phyloP scores from a whole-genome alignment of 2,329 filamentous ascomycete genomes.

The Mycosphaerella arachidis region DNA sequence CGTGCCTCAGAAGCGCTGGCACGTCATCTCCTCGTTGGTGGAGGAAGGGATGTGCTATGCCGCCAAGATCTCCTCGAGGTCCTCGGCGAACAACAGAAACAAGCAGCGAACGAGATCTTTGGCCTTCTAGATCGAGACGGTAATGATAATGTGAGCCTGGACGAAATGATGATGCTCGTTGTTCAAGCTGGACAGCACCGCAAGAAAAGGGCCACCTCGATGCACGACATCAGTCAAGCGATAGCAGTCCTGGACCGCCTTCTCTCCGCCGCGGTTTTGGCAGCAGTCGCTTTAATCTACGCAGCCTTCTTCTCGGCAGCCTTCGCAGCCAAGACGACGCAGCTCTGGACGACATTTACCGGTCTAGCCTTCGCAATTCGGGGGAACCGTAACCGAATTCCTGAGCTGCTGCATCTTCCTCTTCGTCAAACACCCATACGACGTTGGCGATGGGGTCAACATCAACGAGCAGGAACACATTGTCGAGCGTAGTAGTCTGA shows the following conservation, averaged over 20 bases:
- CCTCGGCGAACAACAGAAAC: slow-evolving; percentile 23
- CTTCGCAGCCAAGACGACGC: slow-evolving; percentile 23
- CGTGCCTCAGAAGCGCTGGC: slow-evolving; percentile 32
- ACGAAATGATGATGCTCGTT: slow-evolving; percentile 33
- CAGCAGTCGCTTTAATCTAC: slow-evolving; percentile 5
- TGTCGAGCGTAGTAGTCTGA: slow-evolving; percentile 32
- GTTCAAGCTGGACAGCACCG: slow-evolving; percentile 29
- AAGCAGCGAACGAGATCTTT: slow-evolving; percentile 32
- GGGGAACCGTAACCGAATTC: slow-evolving; percentile 72
- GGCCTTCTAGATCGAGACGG: slow-evolving; percentile 30
- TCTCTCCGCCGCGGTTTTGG: slow-evolving; percentile 28
- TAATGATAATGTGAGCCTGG: slow-evolving; percentile 34
- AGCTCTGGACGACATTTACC: slow-evolving; percentile 15
- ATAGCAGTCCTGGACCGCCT: slow-evolving; percentile 34
- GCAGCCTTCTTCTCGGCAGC: slow-evolving; percentile 1
- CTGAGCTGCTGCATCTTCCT: slow-evolving; percentile 96
- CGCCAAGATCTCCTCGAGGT: slow-evolving; percentile 28
- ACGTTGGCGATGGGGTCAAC: slow-evolving; percentile 42
- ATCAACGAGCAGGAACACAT: slow-evolving; percentile 25
- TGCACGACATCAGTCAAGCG: slow-evolving; percentile 34
- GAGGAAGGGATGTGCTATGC: slow-evolving; percentile 26
- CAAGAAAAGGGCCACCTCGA: slow-evolving; percentile 29
- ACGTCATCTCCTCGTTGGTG: slow-evolving; percentile 28
- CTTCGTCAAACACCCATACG: slow-evolving; percentile 95
- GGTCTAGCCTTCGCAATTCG: background rate